Evolutionary conservation across 495 filamentous ascomycete species (phyloP).

Genomic region (Talaromyces proteolyticus): DNA sequence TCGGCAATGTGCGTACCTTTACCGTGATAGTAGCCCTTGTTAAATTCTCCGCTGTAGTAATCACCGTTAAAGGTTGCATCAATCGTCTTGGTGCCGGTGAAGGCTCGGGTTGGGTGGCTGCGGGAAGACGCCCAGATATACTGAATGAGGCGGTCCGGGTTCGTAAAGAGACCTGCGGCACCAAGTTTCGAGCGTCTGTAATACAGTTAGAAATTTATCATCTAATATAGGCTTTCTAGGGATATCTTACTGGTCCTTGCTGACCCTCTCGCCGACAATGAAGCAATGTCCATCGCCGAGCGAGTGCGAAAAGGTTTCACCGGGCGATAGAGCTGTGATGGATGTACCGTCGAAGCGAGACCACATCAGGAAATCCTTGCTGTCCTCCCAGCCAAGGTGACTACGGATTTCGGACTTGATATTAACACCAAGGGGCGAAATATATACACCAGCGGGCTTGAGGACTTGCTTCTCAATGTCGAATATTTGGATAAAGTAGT

Average conservation of each 20-base stretch:
- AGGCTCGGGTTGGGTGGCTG: slow-evolving; percentile 38
- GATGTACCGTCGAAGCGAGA: slow-evolving; percentile 35
- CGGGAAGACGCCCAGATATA: slow-evolving; percentile 41
- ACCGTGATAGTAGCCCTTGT: slow-evolving; percentile 47
- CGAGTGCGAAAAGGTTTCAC: slow-evolving; percentile 31
- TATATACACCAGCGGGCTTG: slow-evolving; percentile 47
- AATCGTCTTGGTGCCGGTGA: slow-evolving; percentile 36
- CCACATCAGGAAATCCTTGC: slow-evolving; percentile 40
- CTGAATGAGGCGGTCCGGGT: slow-evolving; percentile 37
- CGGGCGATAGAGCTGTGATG: slow-evolving; percentile 30
- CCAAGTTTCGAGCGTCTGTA: slow-evolving; percentile 29
- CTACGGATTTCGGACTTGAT: slow-evolving; percentile 38
- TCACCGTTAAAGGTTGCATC: slow-evolving; percentile 40
- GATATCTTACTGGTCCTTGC: slow-evolving; percentile 28
- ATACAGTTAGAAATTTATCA: slow-evolving; percentile 9
- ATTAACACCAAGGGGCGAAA: slow-evolving; percentile 36
- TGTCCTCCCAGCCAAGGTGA: slow-evolving; percentile 29
- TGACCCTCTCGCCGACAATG: slow-evolving; percentile 38
- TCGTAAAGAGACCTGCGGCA: slow-evolving; percentile 33
- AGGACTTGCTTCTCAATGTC: slow-evolving; percentile 40
- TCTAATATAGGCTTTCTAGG: not conserved
- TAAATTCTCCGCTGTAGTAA: slow-evolving; percentile 42
- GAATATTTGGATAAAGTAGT: slow-evolving; percentile 48
- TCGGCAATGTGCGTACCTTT: slow-evolving; percentile 47
- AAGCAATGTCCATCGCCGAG: slow-evolving; percentile 37